Base-by-base conservation (phyloP, 1,284 basidiomycete genomes). In the Hemileia vastatrix region DNA sequence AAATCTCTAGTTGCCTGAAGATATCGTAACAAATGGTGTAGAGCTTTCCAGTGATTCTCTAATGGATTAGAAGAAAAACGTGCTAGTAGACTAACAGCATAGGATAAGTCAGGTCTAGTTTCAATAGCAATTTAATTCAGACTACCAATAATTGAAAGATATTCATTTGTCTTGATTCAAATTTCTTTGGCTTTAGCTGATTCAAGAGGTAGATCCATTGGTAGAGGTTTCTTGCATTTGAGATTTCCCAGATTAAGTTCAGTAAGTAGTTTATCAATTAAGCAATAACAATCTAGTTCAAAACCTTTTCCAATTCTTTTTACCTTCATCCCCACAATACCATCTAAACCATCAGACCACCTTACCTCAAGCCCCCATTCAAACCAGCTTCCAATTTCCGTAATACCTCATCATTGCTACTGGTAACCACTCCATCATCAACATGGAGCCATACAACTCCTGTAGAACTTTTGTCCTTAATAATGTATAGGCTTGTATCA, bases 21-120 rank as follows among this genome's bases (percentile, higher is more conserved):
- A 19, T 60, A 52, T 21, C n/a, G 19, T 3, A 60, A 13, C 6
- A 60, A n/a, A 21, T 52, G 32, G 2, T 27, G 19, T 33, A 60
- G 4, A 19, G 19, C 32, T 43, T 43, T 23, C 57, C 49, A 60
- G 50, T 60, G 57, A 52, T 36, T n/a, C 2, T 3, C 21, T 6
- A 50, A 36, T 2, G 57, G 33, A 6, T 45, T 52, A 5, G 3
- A 5, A 6, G 57, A 13, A 24, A 60, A 60, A 19, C 57, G n/a
- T 8, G 36, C 57, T 27, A 60, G n/a, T 13, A 44, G 53, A 21
- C 52, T 59, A 1, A 51, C 48, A 2, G 32, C 4, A 52, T 50
- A 59, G 2, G 48, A 4, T 11, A 59, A 33, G 43, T 59, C 57
- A 1, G 57, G 57, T 18, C 57, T 15, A 13, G 57, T 59, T 9